Evolutionary conservation across 345 rosid genomes (phyloP).

Genomic region (Firmiana major): DNA sequence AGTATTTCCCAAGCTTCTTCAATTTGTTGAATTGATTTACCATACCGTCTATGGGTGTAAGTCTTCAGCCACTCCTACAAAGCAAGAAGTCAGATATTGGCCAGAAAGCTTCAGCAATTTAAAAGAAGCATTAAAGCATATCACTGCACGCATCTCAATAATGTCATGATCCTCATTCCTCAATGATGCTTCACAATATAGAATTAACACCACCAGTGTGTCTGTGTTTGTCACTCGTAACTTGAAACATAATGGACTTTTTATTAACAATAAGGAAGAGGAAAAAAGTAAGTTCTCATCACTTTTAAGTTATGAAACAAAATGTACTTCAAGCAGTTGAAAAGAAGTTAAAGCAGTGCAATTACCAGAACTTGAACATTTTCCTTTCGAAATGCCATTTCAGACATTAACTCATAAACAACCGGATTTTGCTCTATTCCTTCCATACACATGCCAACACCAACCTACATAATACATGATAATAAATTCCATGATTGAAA

Average conservation of each 20-base stretch:
- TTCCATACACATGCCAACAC: conserved; percentile 98
- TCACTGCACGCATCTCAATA: neutral
- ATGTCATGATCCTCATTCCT: neutral
- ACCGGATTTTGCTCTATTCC: conserved; percentile 96
- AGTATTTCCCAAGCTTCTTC: conserved; percentile 85
- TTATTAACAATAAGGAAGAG: neutral
- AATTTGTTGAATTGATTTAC: conserved; percentile 51
- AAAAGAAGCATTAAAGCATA: neutral
- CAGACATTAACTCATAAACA: conserved; percentile 87
- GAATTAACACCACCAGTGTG: neutral
- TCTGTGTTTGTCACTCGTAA: neutral
- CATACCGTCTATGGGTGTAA: conserved; percentile 76
- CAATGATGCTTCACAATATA: neutral
- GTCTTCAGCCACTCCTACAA: conserved; percentile 80
- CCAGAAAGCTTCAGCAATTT: neutral
- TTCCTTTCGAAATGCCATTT: conserved; percentile 82
- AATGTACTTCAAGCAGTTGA: conserved; percentile 1
- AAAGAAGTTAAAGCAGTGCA: conserved; percentile 7
- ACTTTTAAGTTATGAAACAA: neutral
- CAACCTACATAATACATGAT: conserved; percentile 49
- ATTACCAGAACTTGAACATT: conserved; percentile 70
- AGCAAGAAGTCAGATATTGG: conserved; percentile 12
- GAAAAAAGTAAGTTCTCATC: neutral
- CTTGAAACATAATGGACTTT: neutral
- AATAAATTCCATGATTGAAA: neutral